phyloP scores from a whole-genome alignment of 2,329 filamentous ascomycete species.

The Fusarium illudens region DNA sequence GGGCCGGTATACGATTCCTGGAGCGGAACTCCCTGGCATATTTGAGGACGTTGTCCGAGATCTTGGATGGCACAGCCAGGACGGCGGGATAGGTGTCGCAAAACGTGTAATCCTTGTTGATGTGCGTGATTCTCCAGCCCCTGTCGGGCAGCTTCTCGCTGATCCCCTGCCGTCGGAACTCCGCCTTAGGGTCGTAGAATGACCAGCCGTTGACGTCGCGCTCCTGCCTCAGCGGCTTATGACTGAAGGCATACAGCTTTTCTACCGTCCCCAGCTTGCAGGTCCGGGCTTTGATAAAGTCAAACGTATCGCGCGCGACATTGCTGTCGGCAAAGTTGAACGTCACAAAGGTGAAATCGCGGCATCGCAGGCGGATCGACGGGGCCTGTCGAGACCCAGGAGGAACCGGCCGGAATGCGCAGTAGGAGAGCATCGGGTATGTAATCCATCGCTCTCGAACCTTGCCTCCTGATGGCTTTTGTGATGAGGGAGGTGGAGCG shows the following conservation, averaged over 20 bases:
- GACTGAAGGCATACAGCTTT: constrained; percentile 90
- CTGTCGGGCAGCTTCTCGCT: constrained; percentile 78
- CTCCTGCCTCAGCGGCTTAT: constrained; percentile 78
- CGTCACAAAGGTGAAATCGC: constrained; percentile 93
- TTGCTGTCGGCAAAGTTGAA: constrained; percentile 84
- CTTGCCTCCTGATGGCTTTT: constrained; percentile 38
- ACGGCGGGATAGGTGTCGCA: constrained; percentile 91
- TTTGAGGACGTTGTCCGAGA: constrained; percentile 97
- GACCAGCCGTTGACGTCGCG: constrained; percentile 80
- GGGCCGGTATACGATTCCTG: constrained; percentile 82
- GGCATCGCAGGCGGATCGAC: constrained; percentile 85
- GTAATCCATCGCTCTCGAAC: constrained; percentile 86
- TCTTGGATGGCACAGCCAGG: constrained; percentile 83
- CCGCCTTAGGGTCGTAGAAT: constrained; percentile 83
- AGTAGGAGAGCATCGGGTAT: constrained; percentile 88
- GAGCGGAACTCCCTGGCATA: constrained; percentile 92
- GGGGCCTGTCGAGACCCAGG: constrained; percentile 75
- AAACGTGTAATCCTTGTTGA: constrained; percentile 90
- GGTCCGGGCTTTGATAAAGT: constrained; percentile 81
- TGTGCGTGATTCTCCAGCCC: constrained; percentile 88
- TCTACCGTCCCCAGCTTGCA: constrained; percentile 86
- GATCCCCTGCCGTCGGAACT: constrained; percentile 89
- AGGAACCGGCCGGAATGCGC: constrained; percentile 78
- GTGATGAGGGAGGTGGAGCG: constrained; percentile 17
- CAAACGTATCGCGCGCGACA: constrained; percentile 83